Evolutionary conservation across 2,329 filamentous ascomycete species (phyloP).

Genomic region (Pyricularia sp.): DNA sequence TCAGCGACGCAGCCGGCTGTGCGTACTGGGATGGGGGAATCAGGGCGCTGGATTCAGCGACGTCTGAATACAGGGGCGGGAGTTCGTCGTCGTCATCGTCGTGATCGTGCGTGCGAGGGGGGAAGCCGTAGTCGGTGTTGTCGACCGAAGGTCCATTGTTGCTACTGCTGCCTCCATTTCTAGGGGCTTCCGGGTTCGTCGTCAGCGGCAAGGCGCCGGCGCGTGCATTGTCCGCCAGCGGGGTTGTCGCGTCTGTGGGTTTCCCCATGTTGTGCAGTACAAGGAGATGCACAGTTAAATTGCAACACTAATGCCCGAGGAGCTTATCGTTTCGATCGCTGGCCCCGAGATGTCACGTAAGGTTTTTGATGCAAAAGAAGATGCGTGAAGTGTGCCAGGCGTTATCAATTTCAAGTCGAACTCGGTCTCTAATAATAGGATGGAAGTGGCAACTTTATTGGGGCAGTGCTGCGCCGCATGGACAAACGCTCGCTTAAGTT

Average conservation of each 20-base stretch:
- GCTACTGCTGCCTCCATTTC: not conserved
- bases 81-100: conserved; percentile 25
- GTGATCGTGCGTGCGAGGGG: conserved; percentile 12
- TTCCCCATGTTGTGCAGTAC: not conserved
- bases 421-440: too few relatives aligned
- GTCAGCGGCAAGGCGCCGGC: not conserved
- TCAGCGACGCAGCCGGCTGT: conserved; percentile 7
- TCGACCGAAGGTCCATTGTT: not conserved
- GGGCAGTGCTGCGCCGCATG: not conserved
- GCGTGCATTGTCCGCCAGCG: not conserved
- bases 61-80: conserved; percentile 35
- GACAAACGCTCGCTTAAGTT: too few relatives aligned
- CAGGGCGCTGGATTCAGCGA: conserved; percentile 10
- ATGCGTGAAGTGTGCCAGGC: too few relatives aligned
- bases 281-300: not conserved
- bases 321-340: not conserved
- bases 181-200: not conserved
- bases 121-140: not conserved
- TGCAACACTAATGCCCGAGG: not conserved
- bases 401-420: too few relatives aligned
- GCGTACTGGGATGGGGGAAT: conserved; percentile 4
- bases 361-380: too few relatives aligned
- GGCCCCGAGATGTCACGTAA: not conserved
- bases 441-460: not conserved
- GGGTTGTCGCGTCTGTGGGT: not conserved